Conservation (phyloP, 495 filamentous ascomycete genomes). For the Talaromyces borbonicus region DNA sequence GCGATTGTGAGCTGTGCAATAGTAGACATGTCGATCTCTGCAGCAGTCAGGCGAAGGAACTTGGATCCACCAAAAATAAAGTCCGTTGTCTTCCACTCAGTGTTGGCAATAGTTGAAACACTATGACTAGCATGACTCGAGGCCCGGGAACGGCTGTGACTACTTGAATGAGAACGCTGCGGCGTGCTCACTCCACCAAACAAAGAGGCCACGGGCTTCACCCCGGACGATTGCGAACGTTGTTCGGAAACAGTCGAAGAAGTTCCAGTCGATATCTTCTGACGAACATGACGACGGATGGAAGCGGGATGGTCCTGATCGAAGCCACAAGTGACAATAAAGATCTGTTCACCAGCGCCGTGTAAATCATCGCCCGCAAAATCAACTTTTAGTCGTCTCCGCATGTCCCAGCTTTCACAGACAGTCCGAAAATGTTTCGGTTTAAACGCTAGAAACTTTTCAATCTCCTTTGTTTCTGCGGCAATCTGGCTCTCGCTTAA, state of each 20-base stretch:
- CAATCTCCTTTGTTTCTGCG: slow-evolving; percentile 72
- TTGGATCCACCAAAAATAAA: slow-evolving; percentile 45
- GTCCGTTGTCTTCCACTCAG: slow-evolving; percentile 52
- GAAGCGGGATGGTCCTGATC: slow-evolving; percentile 42
- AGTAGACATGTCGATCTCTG: slow-evolving; percentile 64
- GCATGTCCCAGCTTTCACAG: slow-evolving; percentile 90
- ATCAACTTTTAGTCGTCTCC: slow-evolving; percentile 73
- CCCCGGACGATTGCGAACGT: neutral
- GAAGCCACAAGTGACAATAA: slow-evolving; percentile 63
- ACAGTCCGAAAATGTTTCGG: slow-evolving; percentile 69
- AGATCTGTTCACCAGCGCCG: slow-evolving; percentile 61
- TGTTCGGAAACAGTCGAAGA: neutral
- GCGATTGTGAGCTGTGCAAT: slow-evolving; percentile 57
- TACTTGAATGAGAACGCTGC: slow-evolving; percentile 10
- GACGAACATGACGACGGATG: slow-evolving; percentile 44
- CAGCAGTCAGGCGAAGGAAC: slow-evolving; percentile 54
- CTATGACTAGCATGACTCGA: slow-evolving; percentile 15
- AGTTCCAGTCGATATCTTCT: slow-evolving; percentile 19
- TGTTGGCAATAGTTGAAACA: slow-evolving; percentile 15
- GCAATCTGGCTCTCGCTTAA: slow-evolving; percentile 57
- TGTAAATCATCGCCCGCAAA: slow-evolving; percentile 72
- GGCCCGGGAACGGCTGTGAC: slow-evolving; percentile 20
- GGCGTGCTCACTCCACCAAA: slow-evolving; percentile 24
- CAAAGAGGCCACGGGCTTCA: slow-evolving; percentile 16
- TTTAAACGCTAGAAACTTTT: slow-evolving; percentile 61